Evolutionary conservation across 2,329 filamentous ascomycete species (phyloP).

Genomic region (Beauveria scarabaeidicola): DNA sequence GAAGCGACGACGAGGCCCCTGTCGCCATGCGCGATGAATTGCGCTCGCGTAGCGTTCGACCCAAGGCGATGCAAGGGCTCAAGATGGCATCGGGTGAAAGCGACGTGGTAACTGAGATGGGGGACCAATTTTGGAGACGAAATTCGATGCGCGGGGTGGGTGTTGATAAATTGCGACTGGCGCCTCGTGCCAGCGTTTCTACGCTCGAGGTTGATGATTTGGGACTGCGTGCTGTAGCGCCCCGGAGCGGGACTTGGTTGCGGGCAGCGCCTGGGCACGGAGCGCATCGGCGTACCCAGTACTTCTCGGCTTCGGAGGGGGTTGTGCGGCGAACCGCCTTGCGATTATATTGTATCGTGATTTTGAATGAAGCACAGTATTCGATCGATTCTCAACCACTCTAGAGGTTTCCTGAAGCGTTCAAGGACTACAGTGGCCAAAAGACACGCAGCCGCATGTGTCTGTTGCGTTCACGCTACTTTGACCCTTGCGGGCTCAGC

Average conservation of each 20-base stretch:
- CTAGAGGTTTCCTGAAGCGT: neutral
- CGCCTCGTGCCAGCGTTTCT: slow-evolving; percentile 42
- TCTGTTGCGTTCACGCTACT: slow-evolving; percentile 3
- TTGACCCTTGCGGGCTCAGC: neutral
- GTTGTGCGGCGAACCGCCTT: neutral
- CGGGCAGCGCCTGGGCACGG: neutral
- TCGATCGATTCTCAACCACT: neutral
- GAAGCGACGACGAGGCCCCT: slow-evolving; percentile 37
- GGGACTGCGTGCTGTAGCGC: slow-evolving; percentile 17
- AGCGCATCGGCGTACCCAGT: slow-evolving; percentile 7
- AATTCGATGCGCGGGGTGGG: slow-evolving; percentile 34
- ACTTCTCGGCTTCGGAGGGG: neutral
- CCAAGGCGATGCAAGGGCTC: slow-evolving; percentile 36
- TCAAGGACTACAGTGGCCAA: neutral
- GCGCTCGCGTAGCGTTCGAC: slow-evolving; percentile 43
- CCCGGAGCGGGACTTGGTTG: slow-evolving; percentile 11
- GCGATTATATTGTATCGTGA: neutral
- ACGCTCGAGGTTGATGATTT: slow-evolving; percentile 49
- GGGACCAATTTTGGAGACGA: slow-evolving; percentile 28
- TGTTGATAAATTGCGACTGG: slow-evolving; percentile 43
- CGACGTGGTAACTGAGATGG: slow-evolving; percentile 47
- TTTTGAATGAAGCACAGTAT: neutral
- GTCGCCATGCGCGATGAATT: slow-evolving; percentile 48
- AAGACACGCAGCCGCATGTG: neutral
- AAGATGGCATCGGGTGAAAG: slow-evolving; percentile 42